phyloP scores from a whole-genome alignment of 495 filamentous ascomycete species.

The Eremomyces bilateralis region DNA sequence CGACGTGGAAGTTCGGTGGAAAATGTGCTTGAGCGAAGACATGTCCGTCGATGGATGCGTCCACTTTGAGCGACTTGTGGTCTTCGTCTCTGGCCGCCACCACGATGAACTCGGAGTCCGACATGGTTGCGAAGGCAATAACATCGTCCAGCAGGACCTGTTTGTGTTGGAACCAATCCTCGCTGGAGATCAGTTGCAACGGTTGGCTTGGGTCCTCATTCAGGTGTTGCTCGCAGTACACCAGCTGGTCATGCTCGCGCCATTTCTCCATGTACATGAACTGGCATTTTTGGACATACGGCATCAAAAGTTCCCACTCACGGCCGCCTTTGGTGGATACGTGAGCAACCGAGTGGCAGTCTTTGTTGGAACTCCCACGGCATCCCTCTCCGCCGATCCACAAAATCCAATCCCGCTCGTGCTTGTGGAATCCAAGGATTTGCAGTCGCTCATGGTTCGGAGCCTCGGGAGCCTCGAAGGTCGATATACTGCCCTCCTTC shows the following conservation, averaged over 20 bases:
- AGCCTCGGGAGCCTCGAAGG: slow-evolving; percentile 36
- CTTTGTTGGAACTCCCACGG: slow-evolving; percentile 12
- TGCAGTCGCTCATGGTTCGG: slow-evolving; percentile 25
- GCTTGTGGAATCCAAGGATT: slow-evolving; percentile 57
- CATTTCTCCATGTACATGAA: slow-evolving; percentile 48
- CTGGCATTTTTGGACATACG: slow-evolving; percentile 53
- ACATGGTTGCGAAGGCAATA: slow-evolving; percentile 75
- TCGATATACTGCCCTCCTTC: slow-evolving; percentile 31
- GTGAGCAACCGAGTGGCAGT: slow-evolving; percentile 51
- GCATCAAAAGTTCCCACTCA: slow-evolving; percentile 44
- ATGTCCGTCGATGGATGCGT: slow-evolving; percentile 62
- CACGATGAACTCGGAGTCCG: slow-evolving; percentile 84
- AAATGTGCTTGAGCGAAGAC: slow-evolving; percentile 69
- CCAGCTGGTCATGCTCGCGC: slow-evolving; percentile 36
- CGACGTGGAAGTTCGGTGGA: slow-evolving; percentile 57
- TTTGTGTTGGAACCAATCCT: slow-evolving; percentile 48
- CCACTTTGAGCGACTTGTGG: slow-evolving; percentile 46
- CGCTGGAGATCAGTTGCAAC: slow-evolving; percentile 47
- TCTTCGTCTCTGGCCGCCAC: slow-evolving; percentile 53
- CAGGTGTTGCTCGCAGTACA: slow-evolving; percentile 60
- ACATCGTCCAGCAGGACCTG: slow-evolving; percentile 41
- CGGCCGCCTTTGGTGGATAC: slow-evolving; percentile 53
- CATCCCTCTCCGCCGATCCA: slow-evolving; percentile 60
- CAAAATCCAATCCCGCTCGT: slow-evolving; percentile 64
- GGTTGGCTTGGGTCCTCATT: slow-evolving; percentile 36